Evolutionary conservation across 352 stramenopile species (phyloP).

Genomic region (Thraustotheca clavata): DNA sequence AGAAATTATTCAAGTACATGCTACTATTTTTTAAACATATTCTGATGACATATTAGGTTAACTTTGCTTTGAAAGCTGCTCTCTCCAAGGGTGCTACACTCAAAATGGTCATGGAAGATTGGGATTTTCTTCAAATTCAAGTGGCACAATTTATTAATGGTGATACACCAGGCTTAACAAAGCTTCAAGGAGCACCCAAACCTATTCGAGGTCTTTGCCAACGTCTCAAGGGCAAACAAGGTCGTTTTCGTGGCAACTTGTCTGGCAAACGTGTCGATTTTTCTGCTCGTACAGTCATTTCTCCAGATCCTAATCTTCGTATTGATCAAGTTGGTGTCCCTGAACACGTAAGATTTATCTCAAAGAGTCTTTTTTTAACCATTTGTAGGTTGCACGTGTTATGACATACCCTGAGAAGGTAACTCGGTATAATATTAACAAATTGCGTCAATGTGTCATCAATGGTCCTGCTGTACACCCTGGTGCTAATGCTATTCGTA

Average conservation of each 20-base stretch:
- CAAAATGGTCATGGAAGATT: slow-evolving; percentile 99
- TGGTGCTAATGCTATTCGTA: slow-evolving; percentile 91
- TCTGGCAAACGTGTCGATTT: slow-evolving; percentile 99
- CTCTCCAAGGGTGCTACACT: slow-evolving; percentile 93
- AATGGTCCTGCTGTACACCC: slow-evolving; percentile 96
- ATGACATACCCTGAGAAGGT: slow-evolving; percentile 99
- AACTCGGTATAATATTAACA: slow-evolving; percentile 97
- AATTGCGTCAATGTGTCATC: slow-evolving; percentile 90
- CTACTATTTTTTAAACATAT: background rate
- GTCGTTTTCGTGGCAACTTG: slow-evolving; percentile 98
- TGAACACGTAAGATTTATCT: slow-evolving; percentile 33
- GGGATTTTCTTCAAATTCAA: slow-evolving; percentile 97
- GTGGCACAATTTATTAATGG: slow-evolving; percentile 99
- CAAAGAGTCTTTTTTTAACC: background rate
- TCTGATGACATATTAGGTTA: slow-evolving; percentile 52
- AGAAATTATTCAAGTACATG: slow-evolving; percentile 93
- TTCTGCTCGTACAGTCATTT: slow-evolving; percentile 98
- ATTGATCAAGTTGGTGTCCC: slow-evolving; percentile 95
- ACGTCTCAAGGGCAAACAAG: slow-evolving; percentile 96
- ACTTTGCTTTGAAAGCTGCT: slow-evolving; percentile 91
- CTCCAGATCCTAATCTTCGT: slow-evolving; percentile 96
- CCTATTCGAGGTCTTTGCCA: slow-evolving; percentile 97
- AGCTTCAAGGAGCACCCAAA: slow-evolving; percentile 89
- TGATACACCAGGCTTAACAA: slow-evolving; percentile 94
- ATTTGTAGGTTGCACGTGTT: slow-evolving; percentile 87